These are phyloP conservation scores for Colletotrichum higginsianum DNA, from an alignment of 2,329 filamentous ascomycete species.

Conservation along the genomic window DNA sequence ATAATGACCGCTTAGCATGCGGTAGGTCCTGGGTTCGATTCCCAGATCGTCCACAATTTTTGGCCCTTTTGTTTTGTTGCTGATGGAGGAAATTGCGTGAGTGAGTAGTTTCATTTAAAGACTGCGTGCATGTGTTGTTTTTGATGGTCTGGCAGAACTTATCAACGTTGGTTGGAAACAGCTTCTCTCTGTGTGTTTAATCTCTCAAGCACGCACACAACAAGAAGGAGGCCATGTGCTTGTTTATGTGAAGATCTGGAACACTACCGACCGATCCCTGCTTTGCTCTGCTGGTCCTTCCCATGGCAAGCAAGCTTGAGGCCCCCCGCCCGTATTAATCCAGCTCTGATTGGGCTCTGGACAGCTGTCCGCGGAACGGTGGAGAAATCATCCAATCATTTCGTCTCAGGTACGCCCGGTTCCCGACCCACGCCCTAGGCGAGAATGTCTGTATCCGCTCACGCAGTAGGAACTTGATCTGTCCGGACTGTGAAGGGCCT, in stretches of 20 bases:
- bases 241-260: no score
- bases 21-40: conserved; percentile 40
- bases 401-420: conserved; percentile 8
- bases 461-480: not conserved
- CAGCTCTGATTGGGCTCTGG: not conserved
- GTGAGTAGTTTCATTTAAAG: no score
- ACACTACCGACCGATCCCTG: no score
- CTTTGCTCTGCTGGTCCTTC: no score
- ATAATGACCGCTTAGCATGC: conserved; percentile 42
- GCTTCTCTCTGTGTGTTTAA: no score
- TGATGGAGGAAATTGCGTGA: no score
- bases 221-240: no score
- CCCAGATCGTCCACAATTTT: conserved; percentile 32
- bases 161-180: no score
- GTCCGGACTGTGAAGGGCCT: no score
- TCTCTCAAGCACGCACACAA: no score
- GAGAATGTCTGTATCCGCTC: not conserved
- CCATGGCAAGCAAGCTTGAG: not conserved
- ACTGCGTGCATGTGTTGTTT: no score
- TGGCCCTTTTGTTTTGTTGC: not conserved
- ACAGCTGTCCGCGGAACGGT: not conserved
- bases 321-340: not conserved
- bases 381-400: conserved; percentile 2
- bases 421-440: not conserved
- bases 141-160: no score